Evolutionary conservation across 805 yeast species (phyloP).

Genomic region (Vanderwaltozyma polyspora): DNA sequence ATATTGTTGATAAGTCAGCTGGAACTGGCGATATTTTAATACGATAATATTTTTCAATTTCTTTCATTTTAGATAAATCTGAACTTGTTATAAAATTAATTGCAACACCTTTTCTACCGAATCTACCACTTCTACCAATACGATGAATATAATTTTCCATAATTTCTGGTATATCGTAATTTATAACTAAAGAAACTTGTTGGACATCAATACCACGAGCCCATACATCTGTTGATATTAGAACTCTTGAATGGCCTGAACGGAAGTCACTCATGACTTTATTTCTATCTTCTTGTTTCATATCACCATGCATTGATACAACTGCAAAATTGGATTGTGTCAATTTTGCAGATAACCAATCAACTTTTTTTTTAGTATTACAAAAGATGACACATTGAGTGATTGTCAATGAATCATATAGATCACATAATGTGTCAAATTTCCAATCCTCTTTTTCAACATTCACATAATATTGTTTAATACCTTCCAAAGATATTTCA

Average conservation of each 20-base stretch:
- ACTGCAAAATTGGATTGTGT: constrained; percentile 78
- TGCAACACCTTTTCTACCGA: constrained; percentile 98
- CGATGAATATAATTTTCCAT: constrained; percentile 93
- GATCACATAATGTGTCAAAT: constrained; percentile 86
- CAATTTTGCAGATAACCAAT: constrained; percentile 69
- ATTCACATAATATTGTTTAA: constrained; percentile 82
- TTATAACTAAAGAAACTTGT: constrained; percentile 89
- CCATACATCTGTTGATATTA: constrained; percentile 89
- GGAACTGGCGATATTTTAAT: constrained; percentile 94
- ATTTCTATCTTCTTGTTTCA: constrained; percentile 90
- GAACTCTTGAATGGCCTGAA: constrained; percentile 83
- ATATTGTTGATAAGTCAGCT: constrained; percentile 46
- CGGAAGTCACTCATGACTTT: constrained; percentile 92
- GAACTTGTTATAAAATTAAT: constrained; percentile 81
- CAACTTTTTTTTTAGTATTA: constrained; percentile 90
- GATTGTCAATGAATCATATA: constrained; percentile 89
- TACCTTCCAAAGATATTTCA: constrained; percentile 91
- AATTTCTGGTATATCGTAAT: constrained; percentile 84
- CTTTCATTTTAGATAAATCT: constrained; percentile 65
- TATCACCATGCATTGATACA: constrained; percentile 90
- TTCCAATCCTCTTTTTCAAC: constrained; percentile 92
- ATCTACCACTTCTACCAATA: constrained; percentile 97
- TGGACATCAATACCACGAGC: constrained; percentile 98
- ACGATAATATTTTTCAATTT: constrained; percentile 80
- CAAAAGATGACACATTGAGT: constrained; percentile 98